Conservation (phyloP, 108 stramenopile species). For the Cyclotella sp. region DNA sequence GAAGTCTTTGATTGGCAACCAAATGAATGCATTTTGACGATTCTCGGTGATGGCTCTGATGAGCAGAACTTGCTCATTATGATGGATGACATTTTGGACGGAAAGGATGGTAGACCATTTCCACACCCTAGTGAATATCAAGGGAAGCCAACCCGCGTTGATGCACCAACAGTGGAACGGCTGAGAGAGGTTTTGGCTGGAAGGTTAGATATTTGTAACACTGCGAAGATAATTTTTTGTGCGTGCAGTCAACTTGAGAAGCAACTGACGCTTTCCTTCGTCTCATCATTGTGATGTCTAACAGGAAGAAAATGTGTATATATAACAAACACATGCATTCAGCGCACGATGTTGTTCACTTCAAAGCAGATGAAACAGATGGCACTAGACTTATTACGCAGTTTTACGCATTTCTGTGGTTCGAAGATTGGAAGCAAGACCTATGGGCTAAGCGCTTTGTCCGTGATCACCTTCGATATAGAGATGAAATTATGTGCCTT, state of each 20-base stretch:
- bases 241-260: background rate
- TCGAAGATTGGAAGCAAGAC: constrained; percentile 77
- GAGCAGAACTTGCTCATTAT: constrained; percentile 23
- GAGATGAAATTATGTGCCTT: constrained; percentile 60
- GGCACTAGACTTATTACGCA: constrained; percentile 64
- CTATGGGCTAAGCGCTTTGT: constrained; percentile 80
- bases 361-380: constrained; percentile 50
- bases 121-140: constrained; percentile 45
- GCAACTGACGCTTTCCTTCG: background rate
- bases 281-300: background rate
- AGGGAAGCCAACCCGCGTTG: constrained; percentile 38
- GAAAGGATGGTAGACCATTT: constrained; percentile 41
- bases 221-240: background rate
- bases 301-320: constrained; percentile 57
- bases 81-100: constrained; percentile 38
- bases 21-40: constrained; percentile 34
- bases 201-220: background rate
- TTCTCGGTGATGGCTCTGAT: constrained; percentile 25
- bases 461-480: constrained; percentile 65
- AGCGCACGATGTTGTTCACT: constrained; percentile 61
- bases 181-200: constrained; percentile 61
- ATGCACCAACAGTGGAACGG: constrained; percentile 47
- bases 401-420: constrained; percentile 85
- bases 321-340: constrained; percentile 65
- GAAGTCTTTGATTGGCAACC: constrained; percentile 39